Base-by-base conservation (phyloP, 2,329 filamentous ascomycete species). In the Colletotrichum sp. region DNA sequence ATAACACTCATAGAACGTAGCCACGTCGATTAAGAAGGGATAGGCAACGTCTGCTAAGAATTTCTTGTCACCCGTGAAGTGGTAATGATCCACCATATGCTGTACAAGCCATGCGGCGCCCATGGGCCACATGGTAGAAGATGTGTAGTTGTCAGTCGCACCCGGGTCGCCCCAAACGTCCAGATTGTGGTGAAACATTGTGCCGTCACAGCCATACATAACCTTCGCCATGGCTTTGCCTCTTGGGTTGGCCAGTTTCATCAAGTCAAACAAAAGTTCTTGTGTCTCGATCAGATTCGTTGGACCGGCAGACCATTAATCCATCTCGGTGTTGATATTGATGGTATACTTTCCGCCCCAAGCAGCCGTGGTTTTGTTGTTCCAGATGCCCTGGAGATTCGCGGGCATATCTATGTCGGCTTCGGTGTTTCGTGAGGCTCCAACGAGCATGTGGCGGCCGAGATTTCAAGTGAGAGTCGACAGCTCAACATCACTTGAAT, bases 291-390 rank as follows among this genome's bases (percentile, higher is more conserved):
- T 67, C 0, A 86, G 77, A 6, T 82, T 83, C 6, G 81, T 82
- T 5, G 80, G 72, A 7, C 81, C 79, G 2, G 80, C 81, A 1
- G 82, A 82, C 85, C 85, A 87, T 76, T 87, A 87, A 78, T 87
- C 87, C 80, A 82, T 82, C 76, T 87, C 80, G 3, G 83, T 77
- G 68, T 87, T 87, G 79, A 87, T 86, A 77, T 87, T 87, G 72
- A 86, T 82, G 5, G 86, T 87, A 75, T 84, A 87, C 76, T 86
- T 86, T 59, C 82, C 82, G 7, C 83, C 83, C 86, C 86, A 87
- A 1, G 86, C 80, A 1, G 82, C 81, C 0, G 77, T 78, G 15
- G 79, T 80, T 0, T 81, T 80, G 12, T 81, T 79, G 28, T 84
- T 84, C 83, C 83, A 85, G 30, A 85, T 81, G 0, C 82, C 83